Conservation (phyloP, 345 rosid species). For the Clarkia xantiana region DNA sequence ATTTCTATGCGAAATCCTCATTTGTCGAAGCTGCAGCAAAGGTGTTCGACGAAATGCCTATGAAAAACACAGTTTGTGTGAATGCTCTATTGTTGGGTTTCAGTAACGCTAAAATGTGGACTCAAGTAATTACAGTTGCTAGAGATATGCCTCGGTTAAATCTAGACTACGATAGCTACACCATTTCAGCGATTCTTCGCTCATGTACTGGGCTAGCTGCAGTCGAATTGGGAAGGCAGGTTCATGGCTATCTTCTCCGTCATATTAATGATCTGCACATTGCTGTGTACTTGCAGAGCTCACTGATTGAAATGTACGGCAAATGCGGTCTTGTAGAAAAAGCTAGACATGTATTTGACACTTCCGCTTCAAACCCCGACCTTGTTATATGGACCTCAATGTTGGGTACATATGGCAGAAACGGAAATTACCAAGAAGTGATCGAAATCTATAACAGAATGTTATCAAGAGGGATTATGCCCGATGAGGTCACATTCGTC, state of each 20-base stretch:
- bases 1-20: conserved; percentile 24
- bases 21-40: conserved; percentile 15
- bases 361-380: conserved; percentile 23
- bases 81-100: conserved; percentile 38
- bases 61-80: conserved; percentile 39
- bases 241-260: conserved; percentile 26
- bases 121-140: conserved; percentile 21
- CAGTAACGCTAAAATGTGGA: conserved; percentile 26
- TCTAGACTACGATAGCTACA: conserved; percentile 30
- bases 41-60: conserved; percentile 45
- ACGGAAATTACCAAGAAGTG: conserved; percentile 27
- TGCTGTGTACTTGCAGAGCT: conserved; percentile 37
- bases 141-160: conserved; percentile 28
- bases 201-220: conserved; percentile 25
- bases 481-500: conserved; percentile 39
- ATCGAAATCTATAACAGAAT: conserved; percentile 25
- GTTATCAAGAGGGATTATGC: conserved; percentile 23
- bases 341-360: conserved; percentile 27
- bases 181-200: conserved; percentile 23
- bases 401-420: conserved; percentile 32
- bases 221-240: conserved; percentile 34
- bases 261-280: conserved; percentile 12
- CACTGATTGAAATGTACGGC: conserved; percentile 53
- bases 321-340: conserved; percentile 34
- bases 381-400: conserved; percentile 53